Evolutionary conservation across 176 grass and related monocot genomes (phyloP), one percentile per base, ranked within the genome.

Genomic region (Juncus inflexus): DNA sequence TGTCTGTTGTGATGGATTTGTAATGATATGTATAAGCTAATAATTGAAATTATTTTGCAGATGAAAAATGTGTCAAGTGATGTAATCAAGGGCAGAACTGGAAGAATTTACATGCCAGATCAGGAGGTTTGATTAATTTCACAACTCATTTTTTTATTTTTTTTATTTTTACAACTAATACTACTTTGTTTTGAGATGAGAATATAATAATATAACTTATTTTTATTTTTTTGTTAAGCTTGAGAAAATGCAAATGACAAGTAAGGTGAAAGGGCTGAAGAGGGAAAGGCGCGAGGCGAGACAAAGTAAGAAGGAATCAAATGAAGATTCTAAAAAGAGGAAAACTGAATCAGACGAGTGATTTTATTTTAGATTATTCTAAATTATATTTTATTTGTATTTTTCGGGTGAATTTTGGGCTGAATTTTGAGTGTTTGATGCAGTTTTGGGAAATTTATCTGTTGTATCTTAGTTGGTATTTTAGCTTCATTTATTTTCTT

Each of bases 31-130:
- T 67, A 11, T 45, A 41, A 40, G 19, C 41, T 9, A 8, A 59
- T 72, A 28, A 28, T 28, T 28, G 19, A 28, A 28, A 0, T 28
- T 52, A 76, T 56, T 3, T 79, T 79, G 59, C 82, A 97, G 94
- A 15, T 86, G 11, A 97, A 97, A 71, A 97, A 97, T 89, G 87
- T 97, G 36, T 75, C 35, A 0, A 79, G 86, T 58, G 83, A 91
- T 77, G 40, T 65, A 43, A 15, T 87, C 19, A 39, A 88, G 16
- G 90, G 84, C 40, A 94, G 6, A 67, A 37, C 79, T 55, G 90
- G 90, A 53, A 94, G 58, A 47, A 86, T 94, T 12, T 94, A 85
- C 75, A 94, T 94, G 57, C 90, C 90, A 79, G 78, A 94, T 12
- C 90, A 94, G 56, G 62, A 87, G 78, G 89, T 92, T 68, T 37